Conservation (phyloP, 2,329 filamentous ascomycete genomes). For the Sphaceloma murrayae region DNA sequence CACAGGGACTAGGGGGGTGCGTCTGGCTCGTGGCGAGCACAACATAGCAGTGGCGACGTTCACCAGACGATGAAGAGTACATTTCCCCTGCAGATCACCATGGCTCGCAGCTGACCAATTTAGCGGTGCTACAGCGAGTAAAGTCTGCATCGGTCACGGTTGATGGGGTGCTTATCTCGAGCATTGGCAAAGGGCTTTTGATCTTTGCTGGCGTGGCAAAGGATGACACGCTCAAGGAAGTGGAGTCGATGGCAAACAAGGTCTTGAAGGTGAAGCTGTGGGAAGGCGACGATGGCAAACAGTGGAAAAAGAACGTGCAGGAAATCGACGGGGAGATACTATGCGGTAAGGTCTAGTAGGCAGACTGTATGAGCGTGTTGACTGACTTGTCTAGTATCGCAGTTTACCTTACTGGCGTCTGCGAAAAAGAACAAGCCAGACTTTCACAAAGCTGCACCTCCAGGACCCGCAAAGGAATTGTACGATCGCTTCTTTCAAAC, state of each 20-base stretch:
- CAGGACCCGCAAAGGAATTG: constrained; percentile 66
- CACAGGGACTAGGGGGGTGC: too few species aligned
- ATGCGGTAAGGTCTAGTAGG: constrained; percentile 55
- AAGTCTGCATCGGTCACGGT: constrained; percentile 93
- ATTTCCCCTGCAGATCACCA: constrained; percentile 18
- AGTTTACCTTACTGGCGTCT: constrained; percentile 86
- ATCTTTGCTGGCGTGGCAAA: constrained; percentile 88
- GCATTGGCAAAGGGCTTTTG: constrained; percentile 79
- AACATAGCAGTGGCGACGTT: constrained; percentile 3
- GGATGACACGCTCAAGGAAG: constrained; percentile 82
- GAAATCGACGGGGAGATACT: constrained; percentile 87
- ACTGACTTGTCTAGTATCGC: constrained; percentile 59
- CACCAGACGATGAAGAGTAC: constrained; percentile 34
- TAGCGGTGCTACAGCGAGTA: constrained; percentile 87
- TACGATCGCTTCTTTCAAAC: constrained; percentile 77
- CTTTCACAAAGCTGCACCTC: constrained; percentile 78
- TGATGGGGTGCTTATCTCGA: constrained; percentile 79
- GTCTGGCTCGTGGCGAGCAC: too few species aligned
- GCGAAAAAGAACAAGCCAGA: constrained; percentile 95
- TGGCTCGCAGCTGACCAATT: constrained; percentile 23
- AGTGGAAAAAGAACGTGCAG: constrained; percentile 86
- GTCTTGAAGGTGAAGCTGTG: constrained; percentile 84
- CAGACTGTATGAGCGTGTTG: not conserved
- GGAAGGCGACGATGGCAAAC: constrained; percentile 66
- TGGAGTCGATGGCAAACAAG: constrained; percentile 72